Evolutionary conservation across 345 rosid genomes (phyloP).

Genomic region (Eucalyptus albens): DNA sequence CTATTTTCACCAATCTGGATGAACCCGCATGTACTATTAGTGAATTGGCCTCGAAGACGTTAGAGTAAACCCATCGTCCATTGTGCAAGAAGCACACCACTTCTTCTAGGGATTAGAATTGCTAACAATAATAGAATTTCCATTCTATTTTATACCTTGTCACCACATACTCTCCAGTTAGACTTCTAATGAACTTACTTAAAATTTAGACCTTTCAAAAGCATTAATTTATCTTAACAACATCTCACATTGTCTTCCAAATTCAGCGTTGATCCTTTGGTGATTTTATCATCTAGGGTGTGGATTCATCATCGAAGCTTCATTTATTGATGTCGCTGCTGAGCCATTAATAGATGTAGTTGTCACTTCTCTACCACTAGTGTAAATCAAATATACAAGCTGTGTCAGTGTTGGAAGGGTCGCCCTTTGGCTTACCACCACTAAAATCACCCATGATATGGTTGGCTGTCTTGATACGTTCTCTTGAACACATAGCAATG

Average conservation of each 20-base stretch:
- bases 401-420: background rate
- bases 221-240: background rate
- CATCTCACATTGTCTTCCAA: background rate
- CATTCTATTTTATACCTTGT: background rate
- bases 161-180: background rate
- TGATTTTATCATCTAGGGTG: background rate
- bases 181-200: background rate
- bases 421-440: too few species aligned
- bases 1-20: background rate
- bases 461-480: rapidly evolving
- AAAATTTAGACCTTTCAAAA: background rate
- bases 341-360: background rate
- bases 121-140: background rate
- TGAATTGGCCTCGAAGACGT: background rate
- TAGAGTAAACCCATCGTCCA: background rate
- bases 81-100: background rate
- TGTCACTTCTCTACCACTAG: background rate
- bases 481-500: background rate
- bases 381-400: background rate
- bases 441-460: background rate
- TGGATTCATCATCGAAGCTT: background rate
- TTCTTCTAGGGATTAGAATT: background rate
- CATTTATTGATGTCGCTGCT: background rate
- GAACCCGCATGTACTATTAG: background rate
- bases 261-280: background rate